Percentiles rank a stretch among this genome's conserved stretches.
Evolutionary conservation across 495 filamentous ascomycete genomes (phyloP).

Genomic region (Penicillium lividum): DNA sequence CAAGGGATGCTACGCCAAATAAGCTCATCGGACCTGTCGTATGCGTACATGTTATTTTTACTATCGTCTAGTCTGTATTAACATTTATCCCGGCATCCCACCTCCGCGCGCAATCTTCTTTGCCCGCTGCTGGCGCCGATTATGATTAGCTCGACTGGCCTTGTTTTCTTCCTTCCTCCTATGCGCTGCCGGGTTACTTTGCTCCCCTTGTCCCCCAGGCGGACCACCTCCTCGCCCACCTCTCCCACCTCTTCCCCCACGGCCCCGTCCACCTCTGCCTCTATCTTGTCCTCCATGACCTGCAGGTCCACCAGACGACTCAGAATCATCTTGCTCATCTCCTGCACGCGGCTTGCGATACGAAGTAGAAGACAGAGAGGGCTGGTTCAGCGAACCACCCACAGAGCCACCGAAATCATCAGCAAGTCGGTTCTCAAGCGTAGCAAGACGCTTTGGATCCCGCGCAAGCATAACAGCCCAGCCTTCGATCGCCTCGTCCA

Average conservation of each 20-base stretch:
- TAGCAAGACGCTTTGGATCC: constrained; percentile 63
- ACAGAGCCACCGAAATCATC: constrained; percentile 50
- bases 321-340: constrained; percentile 36
- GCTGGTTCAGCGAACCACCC: constrained; percentile 48
- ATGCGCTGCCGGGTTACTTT: constrained; percentile 59
- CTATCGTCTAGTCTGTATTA: background rate
- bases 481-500: constrained; percentile 91
- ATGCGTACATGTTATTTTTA: background rate
- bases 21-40: background rate
- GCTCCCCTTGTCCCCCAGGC: constrained; percentile 43
- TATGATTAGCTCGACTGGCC: constrained; percentile 73
- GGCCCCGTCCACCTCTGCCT: constrained; percentile 48
- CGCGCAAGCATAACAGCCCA: constrained; percentile 84
- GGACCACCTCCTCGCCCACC: constrained; percentile 57
- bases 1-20: background rate
- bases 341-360: constrained; percentile 42
- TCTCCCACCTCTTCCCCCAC: constrained; percentile 53
- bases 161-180: constrained; percentile 79
- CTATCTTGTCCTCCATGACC: constrained; percentile 53
- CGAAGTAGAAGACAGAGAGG: constrained; percentile 60
- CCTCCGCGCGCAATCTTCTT: constrained; percentile 73
- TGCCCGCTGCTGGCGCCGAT: constrained; percentile 71
- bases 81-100: constrained; percentile 49
- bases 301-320: constrained; percentile 43
- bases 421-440: constrained; percentile 66